Evolutionary conservation across 331 rosid species (phyloP).

Genomic region (Spiraea crenata): DNA sequence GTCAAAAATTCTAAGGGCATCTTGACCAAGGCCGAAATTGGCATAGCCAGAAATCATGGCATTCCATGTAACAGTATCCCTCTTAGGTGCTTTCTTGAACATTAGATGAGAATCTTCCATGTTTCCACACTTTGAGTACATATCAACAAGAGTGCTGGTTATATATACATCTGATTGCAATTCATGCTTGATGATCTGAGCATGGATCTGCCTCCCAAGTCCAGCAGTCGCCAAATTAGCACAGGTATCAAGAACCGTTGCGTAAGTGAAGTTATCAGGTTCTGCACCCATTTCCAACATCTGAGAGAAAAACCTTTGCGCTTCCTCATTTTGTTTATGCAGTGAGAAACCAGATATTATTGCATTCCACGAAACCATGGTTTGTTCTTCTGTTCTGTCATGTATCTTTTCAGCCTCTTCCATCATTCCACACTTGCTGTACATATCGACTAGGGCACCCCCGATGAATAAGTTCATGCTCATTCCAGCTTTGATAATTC

Average conservation of each 20-base stretch:
- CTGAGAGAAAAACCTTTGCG: constrained; percentile 59
- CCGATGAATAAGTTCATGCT: constrained; percentile 60
- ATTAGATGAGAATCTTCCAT: constrained; percentile 60
- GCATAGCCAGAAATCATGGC: constrained; percentile 87
- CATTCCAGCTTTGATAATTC: constrained; percentile 45
- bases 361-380: constrained; percentile 79
- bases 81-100: constrained; percentile 62
- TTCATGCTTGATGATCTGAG: constrained; percentile 63
- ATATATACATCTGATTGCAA: constrained; percentile 64
- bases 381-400: constrained; percentile 46
- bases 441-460: constrained; percentile 79
- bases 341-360: constrained; percentile 75
- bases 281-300: constrained; percentile 63
- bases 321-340: constrained; percentile 62
- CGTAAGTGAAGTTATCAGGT: constrained; percentile 81
- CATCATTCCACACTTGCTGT: constrained; percentile 71
- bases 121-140: constrained; percentile 83
- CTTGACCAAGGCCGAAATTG: constrained; percentile 61
- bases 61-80: constrained; percentile 80
- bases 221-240: constrained; percentile 76
- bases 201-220: constrained; percentile 83
- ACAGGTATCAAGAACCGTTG: constrained; percentile 73
- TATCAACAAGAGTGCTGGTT: constrained; percentile 75
- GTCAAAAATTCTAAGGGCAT: constrained; percentile 53
- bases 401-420: constrained; percentile 79